Base-by-base conservation (phyloP, 768 basidiomycete genomes). In the Collybia mongolica region DNA sequence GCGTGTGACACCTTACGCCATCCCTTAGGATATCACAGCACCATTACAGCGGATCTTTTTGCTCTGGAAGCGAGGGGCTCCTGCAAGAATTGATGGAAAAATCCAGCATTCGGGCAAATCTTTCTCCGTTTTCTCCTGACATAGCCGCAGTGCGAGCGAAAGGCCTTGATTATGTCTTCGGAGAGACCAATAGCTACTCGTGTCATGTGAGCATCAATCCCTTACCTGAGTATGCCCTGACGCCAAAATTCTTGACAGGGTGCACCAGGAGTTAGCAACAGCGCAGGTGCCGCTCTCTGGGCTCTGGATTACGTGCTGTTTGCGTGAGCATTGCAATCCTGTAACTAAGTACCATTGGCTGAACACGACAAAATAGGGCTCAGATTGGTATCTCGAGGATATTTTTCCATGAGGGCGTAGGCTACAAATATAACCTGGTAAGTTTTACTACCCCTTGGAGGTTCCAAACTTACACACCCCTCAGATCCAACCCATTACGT, bases 341-440 rank as follows among this genome's bases (percentile, higher is more conserved):
- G 15, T 20, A 32, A 32, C 15, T 11, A 15, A 39, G 19, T 38
- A 11, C 35, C 28, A 15, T 17, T 15, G 4, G 22, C 20, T 35
- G n/a, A 36, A 24, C 5, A 35, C 20, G 19, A 29, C 24, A 12
- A 11, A 17, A 7, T 20, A 58, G 56, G 15, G 46, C 57, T 35
- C 57, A 58, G 22, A 36, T 83, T 9, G 80, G 80, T 3, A 75
- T 83, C 22, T 71, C 74, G 20, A 71, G 76, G 42, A 51, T 83
- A 11, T 82, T 76, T 66, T 85, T 84, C 71, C 84, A 88, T 59
- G 72, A 83, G 49, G 86, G 85, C 11, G 69, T 87, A 46, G 86
- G 85, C 1, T 88, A 75, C 67, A 88, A 87, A 64, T 88, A 87
- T 58, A 83, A 80, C 59, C 68, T 86, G 44, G 85, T 82, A 46